A percentile compares a stretch with the other conserved stretches of the same genome.
Evolutionary conservation across 345 rosid genomes (phyloP).

Genomic region (Microthlaspi erraticum): DNA sequence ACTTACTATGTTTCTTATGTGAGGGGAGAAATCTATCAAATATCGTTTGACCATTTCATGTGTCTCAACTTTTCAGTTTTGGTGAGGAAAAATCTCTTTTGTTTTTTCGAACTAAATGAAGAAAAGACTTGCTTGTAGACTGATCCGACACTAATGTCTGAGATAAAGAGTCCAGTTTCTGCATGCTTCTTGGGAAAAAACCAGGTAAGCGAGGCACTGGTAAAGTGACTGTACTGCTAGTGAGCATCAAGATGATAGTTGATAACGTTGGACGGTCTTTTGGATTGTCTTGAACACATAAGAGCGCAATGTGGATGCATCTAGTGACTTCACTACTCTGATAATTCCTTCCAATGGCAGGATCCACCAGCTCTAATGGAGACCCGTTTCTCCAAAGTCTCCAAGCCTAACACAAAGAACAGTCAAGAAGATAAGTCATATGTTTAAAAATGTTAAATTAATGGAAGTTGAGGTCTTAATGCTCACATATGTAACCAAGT

Average conservation of each 20-base stretch:
- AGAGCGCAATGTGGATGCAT: conserved; percentile 39
- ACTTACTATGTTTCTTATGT: not conserved
- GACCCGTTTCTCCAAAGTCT: conserved; percentile 38
- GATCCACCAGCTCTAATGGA: conserved; percentile 40
- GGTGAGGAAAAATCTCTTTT: not conserved
- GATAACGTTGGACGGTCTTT: conserved; percentile 32
- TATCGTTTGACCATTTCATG: not conserved
- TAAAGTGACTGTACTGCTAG: conserved; percentile 35
- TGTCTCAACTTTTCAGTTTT: not conserved
- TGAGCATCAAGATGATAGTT: conserved; percentile 37
- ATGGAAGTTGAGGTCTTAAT: not conserved
- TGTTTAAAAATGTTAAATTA: not conserved
- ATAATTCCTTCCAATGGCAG: conserved; percentile 21
- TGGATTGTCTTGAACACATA: conserved; percentile 45
- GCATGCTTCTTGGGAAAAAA: conserved; percentile 9
- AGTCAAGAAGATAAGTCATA: not conserved
- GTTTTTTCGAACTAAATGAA: conserved; percentile 3
- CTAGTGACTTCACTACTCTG: conserved; percentile 33
- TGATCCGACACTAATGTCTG: not conserved
- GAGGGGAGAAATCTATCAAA: conserved; percentile 1
- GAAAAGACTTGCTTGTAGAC: not conserved
- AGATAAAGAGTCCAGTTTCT: not conserved
- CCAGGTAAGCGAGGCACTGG: conserved; percentile 33
- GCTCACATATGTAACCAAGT: conserved; percentile 40
- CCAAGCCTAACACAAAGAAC: conserved; percentile 35